phyloP scores from a whole-genome alignment of 2,329 filamentous ascomycete genomes.

The Pseudocercospora pini-densiflorae region DNA sequence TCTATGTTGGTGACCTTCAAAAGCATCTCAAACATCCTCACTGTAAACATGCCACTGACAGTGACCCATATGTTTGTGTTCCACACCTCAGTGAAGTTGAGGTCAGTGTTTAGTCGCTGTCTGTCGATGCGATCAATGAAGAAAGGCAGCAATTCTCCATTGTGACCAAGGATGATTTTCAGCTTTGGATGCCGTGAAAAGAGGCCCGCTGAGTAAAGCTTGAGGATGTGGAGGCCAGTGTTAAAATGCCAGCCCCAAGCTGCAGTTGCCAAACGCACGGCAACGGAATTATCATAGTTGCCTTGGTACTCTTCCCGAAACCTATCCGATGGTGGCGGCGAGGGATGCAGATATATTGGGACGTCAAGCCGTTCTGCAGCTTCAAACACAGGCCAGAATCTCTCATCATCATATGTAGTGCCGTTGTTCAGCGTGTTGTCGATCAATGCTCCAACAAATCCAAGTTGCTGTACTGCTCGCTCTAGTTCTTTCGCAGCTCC shows the following conservation, averaged over 20 bases:
- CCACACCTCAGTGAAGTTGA: slow-evolving; percentile 19
- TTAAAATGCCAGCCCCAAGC: slow-evolving; percentile 58
- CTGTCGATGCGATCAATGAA: slow-evolving; percentile 53
- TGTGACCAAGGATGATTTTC: slow-evolving; percentile 61
- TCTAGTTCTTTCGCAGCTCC: slow-evolving; percentile 33
- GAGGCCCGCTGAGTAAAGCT: slow-evolving; percentile 56
- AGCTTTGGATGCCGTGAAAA: slow-evolving; percentile 60
- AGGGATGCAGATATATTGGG: slow-evolving; percentile 57
- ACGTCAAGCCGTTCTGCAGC: slow-evolving; percentile 49
- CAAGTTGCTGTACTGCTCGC: slow-evolving; percentile 29
- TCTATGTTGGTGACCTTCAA: slow-evolving; percentile 43
- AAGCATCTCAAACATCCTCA: slow-evolving; percentile 27
- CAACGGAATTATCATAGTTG: slow-evolving; percentile 35
- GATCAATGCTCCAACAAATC: slow-evolving; percentile 37
- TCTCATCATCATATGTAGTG: slow-evolving; percentile 31
- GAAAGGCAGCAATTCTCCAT: slow-evolving; percentile 61
- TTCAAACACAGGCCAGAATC: slow-evolving; percentile 34
- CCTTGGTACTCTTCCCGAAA: slow-evolving; percentile 45
- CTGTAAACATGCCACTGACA: slow-evolving; percentile 55
- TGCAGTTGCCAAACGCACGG: slow-evolving; percentile 41
- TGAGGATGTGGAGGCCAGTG: slow-evolving; percentile 53
- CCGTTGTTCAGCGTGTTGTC: slow-evolving; percentile 34
- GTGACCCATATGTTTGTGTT: slow-evolving; percentile 60
- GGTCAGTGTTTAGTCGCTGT: slow-evolving; percentile 4
- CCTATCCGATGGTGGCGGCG: slow-evolving; percentile 42